A percentile compares a stretch with the other conserved stretches of the same genome.
Conservation (phyloP, 2,329 filamentous ascomycete genomes). For the Hawksworthiomyces lignivorus region DNA sequence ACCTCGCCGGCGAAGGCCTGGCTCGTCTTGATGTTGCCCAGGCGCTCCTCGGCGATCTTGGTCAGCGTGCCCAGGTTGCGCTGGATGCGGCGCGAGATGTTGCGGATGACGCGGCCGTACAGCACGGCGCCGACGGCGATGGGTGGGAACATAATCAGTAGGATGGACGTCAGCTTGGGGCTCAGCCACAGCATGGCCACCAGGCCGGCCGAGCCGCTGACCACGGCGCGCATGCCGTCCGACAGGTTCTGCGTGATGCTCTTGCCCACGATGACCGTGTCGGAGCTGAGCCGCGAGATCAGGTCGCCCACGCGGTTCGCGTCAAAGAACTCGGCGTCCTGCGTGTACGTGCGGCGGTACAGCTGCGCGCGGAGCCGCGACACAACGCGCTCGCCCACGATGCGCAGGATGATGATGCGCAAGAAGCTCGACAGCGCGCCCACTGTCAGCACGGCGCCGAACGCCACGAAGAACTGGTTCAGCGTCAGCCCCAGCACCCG, state of each 20-base stretch:
- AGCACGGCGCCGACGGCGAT: conserved; percentile 86
- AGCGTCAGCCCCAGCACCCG: conserved; percentile 77
- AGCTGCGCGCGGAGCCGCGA: conserved; percentile 81
- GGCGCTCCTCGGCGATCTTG: conserved; percentile 95
- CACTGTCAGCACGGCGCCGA: conserved; percentile 68
- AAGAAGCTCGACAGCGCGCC: conserved; percentile 91
- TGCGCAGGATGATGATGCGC: conserved; percentile 83
- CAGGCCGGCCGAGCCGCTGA: conserved; percentile 85
- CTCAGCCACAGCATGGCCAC: conserved; percentile 94
- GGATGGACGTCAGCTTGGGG: conserved; percentile 77
- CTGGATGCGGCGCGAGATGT: conserved; percentile 85
- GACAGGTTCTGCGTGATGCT: conserved; percentile 97
- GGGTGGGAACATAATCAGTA: conserved; percentile 82
- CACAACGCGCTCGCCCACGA: conserved; percentile 92
- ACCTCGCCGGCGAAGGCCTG: conserved; percentile 94
- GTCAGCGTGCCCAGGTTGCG: conserved; percentile 87
- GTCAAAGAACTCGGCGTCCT: conserved; percentile 98
- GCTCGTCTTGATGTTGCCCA: conserved; percentile 93
- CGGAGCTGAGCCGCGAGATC: conserved; percentile 89
- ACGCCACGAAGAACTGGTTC: conserved; percentile 78
- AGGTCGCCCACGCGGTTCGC: conserved; percentile 94
- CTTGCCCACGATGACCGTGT: conserved; percentile 97
- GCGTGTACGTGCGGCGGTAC: conserved; percentile 87
- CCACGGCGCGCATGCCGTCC: conserved; percentile 83
- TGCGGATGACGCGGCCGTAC: conserved; percentile 82